These are phyloP conservation scores for Orbilia brochopaga DNA, from an alignment of 2,329 filamentous ascomycete species.

Conservation along the genomic window DNA sequence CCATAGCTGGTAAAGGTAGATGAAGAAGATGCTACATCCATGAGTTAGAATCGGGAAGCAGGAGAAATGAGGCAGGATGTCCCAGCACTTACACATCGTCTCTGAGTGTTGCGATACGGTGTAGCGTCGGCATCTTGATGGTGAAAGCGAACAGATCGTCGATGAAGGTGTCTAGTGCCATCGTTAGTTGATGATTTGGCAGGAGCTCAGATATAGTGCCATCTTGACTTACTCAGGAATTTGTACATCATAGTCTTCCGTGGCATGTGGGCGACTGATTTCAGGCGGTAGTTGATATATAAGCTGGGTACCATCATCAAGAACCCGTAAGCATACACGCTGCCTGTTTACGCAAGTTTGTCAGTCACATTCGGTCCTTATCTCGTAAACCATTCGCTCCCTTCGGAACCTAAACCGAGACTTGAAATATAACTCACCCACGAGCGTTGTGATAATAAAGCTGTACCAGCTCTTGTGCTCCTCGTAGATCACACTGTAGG, in stretches of 20 bases:
- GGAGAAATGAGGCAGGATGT: not conserved
- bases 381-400: no score
- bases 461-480: constrained; percentile 98
- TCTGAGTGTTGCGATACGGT: constrained; percentile 86
- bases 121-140: constrained; percentile 97
- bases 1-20: constrained; percentile 94
- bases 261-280: constrained; percentile 95
- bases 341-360: constrained; percentile 24
- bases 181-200: not conserved
- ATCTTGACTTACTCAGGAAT: constrained; percentile 40
- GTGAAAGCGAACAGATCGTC: constrained; percentile 98
- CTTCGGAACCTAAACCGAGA: no score
- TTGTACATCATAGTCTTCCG: constrained; percentile 76
- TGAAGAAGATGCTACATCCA: constrained; percentile 76
- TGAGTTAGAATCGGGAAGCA: constrained; percentile 5
- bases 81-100: constrained; percentile 75
- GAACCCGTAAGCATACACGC: constrained; percentile 96
- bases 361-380: not conserved
- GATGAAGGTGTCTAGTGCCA: constrained; percentile 85
- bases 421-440: constrained; percentile 67
- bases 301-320: constrained; percentile 97
- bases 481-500: constrained; percentile 90
- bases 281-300: constrained; percentile 99
- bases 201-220: not conserved
- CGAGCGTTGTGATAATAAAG: constrained; percentile 91